Percentiles rank a stretch among this genome's conserved stretches.
These are phyloP conservation scores for Euphorbia celastroides DNA, from an alignment of 441 rosid species.

Conservation along the genomic window DNA sequence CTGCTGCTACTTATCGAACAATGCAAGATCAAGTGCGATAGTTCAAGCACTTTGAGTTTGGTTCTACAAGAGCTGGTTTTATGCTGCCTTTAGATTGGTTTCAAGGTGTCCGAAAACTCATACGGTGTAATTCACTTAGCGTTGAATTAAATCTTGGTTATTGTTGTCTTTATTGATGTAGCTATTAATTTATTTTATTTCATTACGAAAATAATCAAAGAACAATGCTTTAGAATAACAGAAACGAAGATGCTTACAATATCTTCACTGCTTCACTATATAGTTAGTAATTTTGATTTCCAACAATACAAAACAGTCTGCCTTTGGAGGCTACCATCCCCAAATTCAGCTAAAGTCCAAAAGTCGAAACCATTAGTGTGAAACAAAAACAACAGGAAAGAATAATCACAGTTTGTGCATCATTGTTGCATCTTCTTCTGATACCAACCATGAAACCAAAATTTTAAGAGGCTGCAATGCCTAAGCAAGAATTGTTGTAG, in stretches of 20 bases:
- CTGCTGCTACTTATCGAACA: background rate
- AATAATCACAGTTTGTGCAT: slow-evolving; percentile 20
- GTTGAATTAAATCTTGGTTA: too few species aligned
- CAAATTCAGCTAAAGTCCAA: too few species aligned
- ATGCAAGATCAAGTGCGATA: background rate
- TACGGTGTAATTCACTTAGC: too few species aligned
- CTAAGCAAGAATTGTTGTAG: slow-evolving; percentile 38
- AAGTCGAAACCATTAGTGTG: too few species aligned
- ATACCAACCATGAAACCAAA: slow-evolving; percentile 4
- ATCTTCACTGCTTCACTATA: background rate
- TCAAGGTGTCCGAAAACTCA: too few species aligned
- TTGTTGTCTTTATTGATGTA: too few species aligned
- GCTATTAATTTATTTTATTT: too few species aligned
- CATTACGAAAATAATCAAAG: too few species aligned
- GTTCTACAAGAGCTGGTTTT: background rate
- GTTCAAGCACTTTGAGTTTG: background rate
- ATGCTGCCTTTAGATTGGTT: background rate
- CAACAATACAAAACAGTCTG: background rate
- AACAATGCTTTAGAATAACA: too few species aligned
- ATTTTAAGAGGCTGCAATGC: slow-evolving; percentile 37
- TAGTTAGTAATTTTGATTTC: background rate
- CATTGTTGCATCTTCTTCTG: slow-evolving; percentile 24
- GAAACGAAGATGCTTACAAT: too few species aligned
- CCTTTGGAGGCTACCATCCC: too few species aligned
- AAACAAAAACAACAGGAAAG: too few species aligned